Conservation (phyloP, 2,329 filamentous ascomycete species). For the Colletotrichum spinosum region DNA sequence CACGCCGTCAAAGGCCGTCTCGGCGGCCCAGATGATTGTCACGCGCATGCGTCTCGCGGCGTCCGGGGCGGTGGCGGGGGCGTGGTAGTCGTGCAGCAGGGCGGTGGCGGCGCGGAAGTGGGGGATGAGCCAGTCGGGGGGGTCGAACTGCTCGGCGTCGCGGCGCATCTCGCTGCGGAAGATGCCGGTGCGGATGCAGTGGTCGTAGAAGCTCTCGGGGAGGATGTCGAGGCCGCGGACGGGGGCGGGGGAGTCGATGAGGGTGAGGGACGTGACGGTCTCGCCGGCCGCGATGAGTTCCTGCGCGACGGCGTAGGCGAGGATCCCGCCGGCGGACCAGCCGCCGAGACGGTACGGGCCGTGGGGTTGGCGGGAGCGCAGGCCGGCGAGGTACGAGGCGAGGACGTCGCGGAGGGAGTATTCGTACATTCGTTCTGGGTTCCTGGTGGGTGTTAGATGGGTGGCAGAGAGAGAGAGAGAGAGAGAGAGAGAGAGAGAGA, state of each 20-base stretch:
- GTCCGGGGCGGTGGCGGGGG: slow-evolving; percentile 69
- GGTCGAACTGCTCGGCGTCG: slow-evolving; percentile 54
- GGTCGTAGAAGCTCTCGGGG: slow-evolving; percentile 73
- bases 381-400: slow-evolving; percentile 60
- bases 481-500: background rate
- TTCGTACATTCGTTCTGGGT: slow-evolving; percentile 9
- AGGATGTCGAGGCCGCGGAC: slow-evolving; percentile 73
- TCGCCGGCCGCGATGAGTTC: slow-evolving; percentile 70
- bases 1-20: slow-evolving; percentile 76
- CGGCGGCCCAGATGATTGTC: slow-evolving; percentile 76
- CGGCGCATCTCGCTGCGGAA: slow-evolving; percentile 64
- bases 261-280: slow-evolving; percentile 68
- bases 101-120: slow-evolving; percentile 78
- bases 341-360: slow-evolving; percentile 78
- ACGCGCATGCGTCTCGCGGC: slow-evolving; percentile 68
- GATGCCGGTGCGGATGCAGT: slow-evolving; percentile 78
- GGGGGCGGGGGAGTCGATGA: slow-evolving; percentile 76
- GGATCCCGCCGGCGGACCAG: slow-evolving; percentile 83
- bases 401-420: slow-evolving; percentile 5
- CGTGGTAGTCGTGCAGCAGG: slow-evolving; percentile 72
- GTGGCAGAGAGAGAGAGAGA: too few relatives aligned
- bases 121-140: slow-evolving; percentile 77
- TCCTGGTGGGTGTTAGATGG: too few relatives aligned
- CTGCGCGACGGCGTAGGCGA: slow-evolving; percentile 74
- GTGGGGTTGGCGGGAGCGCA: slow-evolving; percentile 75